Conservation (phyloP, 176 grass and related monocot genomes). For the Zoysia pacifica region DNA sequence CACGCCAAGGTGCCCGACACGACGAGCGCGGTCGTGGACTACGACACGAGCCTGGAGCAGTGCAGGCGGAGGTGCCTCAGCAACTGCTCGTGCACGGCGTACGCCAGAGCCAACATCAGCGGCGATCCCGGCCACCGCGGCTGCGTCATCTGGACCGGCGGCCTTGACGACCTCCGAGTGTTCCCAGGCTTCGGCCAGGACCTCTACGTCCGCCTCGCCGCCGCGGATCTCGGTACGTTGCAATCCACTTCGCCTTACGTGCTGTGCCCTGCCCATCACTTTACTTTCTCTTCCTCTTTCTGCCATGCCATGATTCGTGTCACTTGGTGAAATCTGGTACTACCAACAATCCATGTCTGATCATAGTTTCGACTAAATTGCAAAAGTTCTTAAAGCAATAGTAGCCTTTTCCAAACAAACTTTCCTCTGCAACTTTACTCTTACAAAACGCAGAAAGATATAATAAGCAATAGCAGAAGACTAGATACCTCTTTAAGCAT, state of each 20-base stretch:
- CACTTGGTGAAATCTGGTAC: conserved; percentile 19
- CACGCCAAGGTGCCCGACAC: conserved; percentile 66
- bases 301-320: background rate
- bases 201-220: conserved; percentile 59
- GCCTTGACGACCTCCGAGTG: conserved; percentile 47
- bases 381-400: background rate
- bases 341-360: background rate
- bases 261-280: too few relatives aligned
- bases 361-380: background rate
- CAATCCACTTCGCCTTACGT: background rate
- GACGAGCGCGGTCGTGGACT: conserved; percentile 29
- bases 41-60: conserved; percentile 1
- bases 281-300: background rate
- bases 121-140: conserved; percentile 39
- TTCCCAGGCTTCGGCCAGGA: conserved; percentile 50
- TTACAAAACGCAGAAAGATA: too few relatives aligned
- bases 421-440: background rate
- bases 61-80: conserved; percentile 48
- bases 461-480: background rate
- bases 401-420: background rate
- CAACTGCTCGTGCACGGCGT: conserved; percentile 68
- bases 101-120: conserved; percentile 49
- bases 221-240: conserved; percentile 56
- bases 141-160: conserved; percentile 62
- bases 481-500: background rate